Percentiles rank a stretch among this genome's conserved stretches.
phyloP scores from a whole-genome alignment of 345 rosid species.

The Bruguiera sexangula region DNA sequence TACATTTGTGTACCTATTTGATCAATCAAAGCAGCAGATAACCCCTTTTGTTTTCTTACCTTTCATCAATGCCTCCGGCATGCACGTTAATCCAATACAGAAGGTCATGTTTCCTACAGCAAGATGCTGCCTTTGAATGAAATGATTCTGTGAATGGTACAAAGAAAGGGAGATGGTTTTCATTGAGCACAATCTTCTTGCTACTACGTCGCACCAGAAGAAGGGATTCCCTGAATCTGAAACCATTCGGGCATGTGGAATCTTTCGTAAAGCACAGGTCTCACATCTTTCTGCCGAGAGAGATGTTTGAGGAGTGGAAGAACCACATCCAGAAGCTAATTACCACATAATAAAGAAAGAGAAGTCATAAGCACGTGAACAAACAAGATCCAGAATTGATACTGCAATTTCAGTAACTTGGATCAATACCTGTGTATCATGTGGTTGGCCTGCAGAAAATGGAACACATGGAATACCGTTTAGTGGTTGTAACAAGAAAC shows the following conservation, averaged over 20 bases:
- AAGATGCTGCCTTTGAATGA: slow-evolving; percentile 19
- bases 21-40: slow-evolving; percentile 18
- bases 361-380: slow-evolving; percentile 4
- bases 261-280: slow-evolving; percentile 63
- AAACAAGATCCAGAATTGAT: slow-evolving; percentile 1
- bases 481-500: slow-evolving; percentile 85
- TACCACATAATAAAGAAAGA: slow-evolving; percentile 4
- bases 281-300: slow-evolving; percentile 75
- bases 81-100: slow-evolving; percentile 25
- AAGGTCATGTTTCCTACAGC: slow-evolving; percentile 18
- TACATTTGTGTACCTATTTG: slow-evolving; percentile 16
- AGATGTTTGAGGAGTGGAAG: slow-evolving; percentile 90
- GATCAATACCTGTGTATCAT: slow-evolving; percentile 63
- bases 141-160: slow-evolving; percentile 13
- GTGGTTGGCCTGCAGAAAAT: slow-evolving; percentile 75
- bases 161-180: slow-evolving; percentile 8
- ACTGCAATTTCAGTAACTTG: neutral
- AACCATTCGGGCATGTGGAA: slow-evolving; percentile 98
- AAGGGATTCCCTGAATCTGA: slow-evolving; percentile 84
- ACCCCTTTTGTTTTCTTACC: neutral
- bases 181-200: neutral
- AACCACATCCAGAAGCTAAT: slow-evolving; percentile 83
- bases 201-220: slow-evolving; percentile 43
- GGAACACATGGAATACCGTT: slow-evolving; percentile 92
- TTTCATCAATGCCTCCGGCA: slow-evolving; percentile 19